phyloP scores from a whole-genome alignment of 1,284 basidiomycete genomes.

The Tilletia horrida region DNA sequence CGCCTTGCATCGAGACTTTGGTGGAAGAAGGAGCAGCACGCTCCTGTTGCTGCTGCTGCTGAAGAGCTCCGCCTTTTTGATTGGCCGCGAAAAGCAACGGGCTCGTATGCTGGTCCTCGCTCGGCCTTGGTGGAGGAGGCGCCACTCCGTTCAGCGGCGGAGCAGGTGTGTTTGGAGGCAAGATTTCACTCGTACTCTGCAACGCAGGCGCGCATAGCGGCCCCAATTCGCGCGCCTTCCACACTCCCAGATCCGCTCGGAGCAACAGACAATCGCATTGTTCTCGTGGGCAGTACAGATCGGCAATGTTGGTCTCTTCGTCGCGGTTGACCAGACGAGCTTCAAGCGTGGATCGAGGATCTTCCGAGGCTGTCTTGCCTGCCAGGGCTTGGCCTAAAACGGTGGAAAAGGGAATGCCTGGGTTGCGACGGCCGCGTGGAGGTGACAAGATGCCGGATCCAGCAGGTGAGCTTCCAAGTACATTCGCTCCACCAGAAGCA shows the following conservation, averaged over 20 bases:
- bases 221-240: slow-evolving; percentile 44
- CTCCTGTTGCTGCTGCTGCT: background rate
- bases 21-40: background rate
- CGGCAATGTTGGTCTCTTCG: slow-evolving; percentile 38
- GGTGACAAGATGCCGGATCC: background rate
- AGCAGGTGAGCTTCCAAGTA: background rate
- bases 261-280: slow-evolving; percentile 46
- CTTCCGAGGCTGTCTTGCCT: slow-evolving; percentile 50
- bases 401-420: slow-evolving; percentile 32
- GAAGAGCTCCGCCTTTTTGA: background rate
- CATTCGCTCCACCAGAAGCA: background rate
- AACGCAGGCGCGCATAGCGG: slow-evolving; percentile 29
- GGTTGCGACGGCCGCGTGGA: slow-evolving; percentile 22
- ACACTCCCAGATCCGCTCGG: slow-evolving; percentile 37
- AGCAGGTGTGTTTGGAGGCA: slow-evolving; percentile 18
- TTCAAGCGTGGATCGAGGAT: slow-evolving; percentile 46
- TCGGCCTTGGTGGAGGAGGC: background rate
- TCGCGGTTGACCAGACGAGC: slow-evolving; percentile 48
- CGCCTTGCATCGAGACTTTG: slow-evolving; percentile 3
- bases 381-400: slow-evolving; percentile 51
- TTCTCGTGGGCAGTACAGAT: slow-evolving; percentile 50
- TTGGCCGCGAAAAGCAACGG: slow-evolving; percentile 6
- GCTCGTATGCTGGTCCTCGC: slow-evolving; percentile 10
- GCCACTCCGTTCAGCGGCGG: slow-evolving; percentile 15
- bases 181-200: background rate